Percentiles rank a stretch among this genome's conserved stretches.
These are phyloP conservation scores for Trypanosomatidae sp. DNA, from an alignment of 208 protist species.

Conservation along the genomic window DNA sequence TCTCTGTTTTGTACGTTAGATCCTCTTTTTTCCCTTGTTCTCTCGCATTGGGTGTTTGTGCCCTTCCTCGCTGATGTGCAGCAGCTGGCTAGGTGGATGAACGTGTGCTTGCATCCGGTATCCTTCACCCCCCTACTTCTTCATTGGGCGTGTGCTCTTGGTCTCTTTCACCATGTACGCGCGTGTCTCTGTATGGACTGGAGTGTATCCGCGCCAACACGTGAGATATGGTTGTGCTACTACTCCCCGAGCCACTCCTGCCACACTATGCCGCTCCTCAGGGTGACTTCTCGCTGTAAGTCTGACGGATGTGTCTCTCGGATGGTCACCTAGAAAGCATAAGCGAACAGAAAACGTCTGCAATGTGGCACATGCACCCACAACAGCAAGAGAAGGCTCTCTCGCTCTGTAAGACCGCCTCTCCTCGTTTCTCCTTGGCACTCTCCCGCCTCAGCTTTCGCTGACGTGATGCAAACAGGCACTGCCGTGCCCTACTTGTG, in stretches of 20 bases:
- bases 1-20: constrained; percentile 11
- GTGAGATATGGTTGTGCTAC: neutral
- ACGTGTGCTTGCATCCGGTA: neutral
- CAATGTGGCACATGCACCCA: too few relatives aligned
- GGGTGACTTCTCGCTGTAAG: neutral
- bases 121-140: neutral
- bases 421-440: too few relatives aligned
- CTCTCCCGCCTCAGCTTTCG: too few relatives aligned
- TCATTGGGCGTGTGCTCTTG: neutral
- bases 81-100: neutral
- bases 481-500: neutral
- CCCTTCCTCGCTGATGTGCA: neutral
- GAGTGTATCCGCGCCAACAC: neutral
- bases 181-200: neutral
- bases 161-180: neutral
- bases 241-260: neutral
- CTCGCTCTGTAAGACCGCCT: too few relatives aligned
- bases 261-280: neutral
- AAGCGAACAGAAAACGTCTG: neutral
- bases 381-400: too few relatives aligned
- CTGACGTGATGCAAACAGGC: too few relatives aligned
- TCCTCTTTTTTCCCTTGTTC: neutral
- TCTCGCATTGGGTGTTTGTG: neutral
- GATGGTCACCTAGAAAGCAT: neutral
- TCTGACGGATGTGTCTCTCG: neutral